Evolutionary conservation across 495 filamentous ascomycete species (phyloP).

Genomic region (Aspergillus affinis): DNA sequence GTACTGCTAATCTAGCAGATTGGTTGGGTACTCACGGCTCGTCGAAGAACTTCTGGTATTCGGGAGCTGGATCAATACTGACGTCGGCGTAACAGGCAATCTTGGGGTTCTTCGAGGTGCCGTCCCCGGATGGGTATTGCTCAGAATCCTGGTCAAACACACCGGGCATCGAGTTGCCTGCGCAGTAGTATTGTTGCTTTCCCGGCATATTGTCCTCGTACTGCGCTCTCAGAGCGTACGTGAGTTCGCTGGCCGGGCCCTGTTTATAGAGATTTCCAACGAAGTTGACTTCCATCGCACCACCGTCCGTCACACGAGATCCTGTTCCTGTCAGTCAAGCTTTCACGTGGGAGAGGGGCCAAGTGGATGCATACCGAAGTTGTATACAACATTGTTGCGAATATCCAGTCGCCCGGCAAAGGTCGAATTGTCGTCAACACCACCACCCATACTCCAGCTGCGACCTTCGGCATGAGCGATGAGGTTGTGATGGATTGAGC

Average conservation of each 20-base stretch:
- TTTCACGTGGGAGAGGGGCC: not conserved
- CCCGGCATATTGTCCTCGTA: slow-evolving; percentile 14
- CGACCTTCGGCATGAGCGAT: slow-evolving; percentile 16
- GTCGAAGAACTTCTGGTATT: slow-evolving; percentile 16
- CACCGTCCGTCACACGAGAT: slow-evolving; percentile 12
- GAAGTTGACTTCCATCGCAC: slow-evolving; percentile 17
- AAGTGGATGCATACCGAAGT: slow-evolving; percentile 7
- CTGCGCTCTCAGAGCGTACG: slow-evolving; percentile 8
- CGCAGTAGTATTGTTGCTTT: slow-evolving; percentile 14
- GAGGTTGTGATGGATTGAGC: slow-evolving; percentile 11
- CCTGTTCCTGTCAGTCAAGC: not conserved
- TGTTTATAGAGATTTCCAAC: slow-evolving; percentile 16
- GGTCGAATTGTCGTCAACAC: slow-evolving; percentile 9
- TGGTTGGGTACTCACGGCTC: slow-evolving; percentile 1
- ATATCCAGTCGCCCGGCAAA: slow-evolving; percentile 14
- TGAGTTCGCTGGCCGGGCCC: slow-evolving; percentile 7
- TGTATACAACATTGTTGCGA: slow-evolving; percentile 16
- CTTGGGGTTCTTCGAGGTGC: slow-evolving; percentile 6
- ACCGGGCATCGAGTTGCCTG: slow-evolving; percentile 13
- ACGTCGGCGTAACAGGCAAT: slow-evolving; percentile 17
- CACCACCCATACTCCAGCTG: slow-evolving; percentile 17
- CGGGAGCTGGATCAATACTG: slow-evolving; percentile 10
- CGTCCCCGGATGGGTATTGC: slow-evolving; percentile 9
- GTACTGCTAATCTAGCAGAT: too few relatives aligned
- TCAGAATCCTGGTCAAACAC: slow-evolving; percentile 14